Evolutionary conservation across 176 grass and related monocot genomes (phyloP), one percentile per base, ranked within the genome.

Genomic region (Themeda triandra): DNA sequence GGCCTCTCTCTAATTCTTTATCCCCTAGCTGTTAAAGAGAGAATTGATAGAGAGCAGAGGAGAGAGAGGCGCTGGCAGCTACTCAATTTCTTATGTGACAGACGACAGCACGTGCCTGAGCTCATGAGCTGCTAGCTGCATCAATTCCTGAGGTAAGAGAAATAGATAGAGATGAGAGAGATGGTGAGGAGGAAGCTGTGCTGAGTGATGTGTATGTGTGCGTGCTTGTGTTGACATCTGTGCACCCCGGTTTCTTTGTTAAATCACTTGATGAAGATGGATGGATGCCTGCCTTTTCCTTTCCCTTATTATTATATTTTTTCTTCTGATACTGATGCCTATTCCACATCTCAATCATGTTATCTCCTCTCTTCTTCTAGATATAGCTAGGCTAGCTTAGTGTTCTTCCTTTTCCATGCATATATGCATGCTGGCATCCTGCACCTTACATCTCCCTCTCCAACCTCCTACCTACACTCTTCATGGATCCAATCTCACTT

Each of bases 221-320:
- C 21, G 49, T 56, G 75, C 59, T 69, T 80, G 89, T 86, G 85
- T 84, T 91, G 89, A 91, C 89, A 87, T 91, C 40, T 87, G 81
- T 48, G 67, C 76, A 69, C 65, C 54, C 65, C 42, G 64, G 49
- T 1, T 89, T 89, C 79, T 93, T 92, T 85, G 89, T 95, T 98
- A 92, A 92, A 93, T 95, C 91, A 92, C 79, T 87, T 93, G 96
- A 98, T 92, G 89, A 98, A 93, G 96, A 95, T 95, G 93, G 78
- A 93, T 93, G 91, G 76, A 78, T 91, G 86, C 79, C 87, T 85
- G 71, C 84, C 69, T 80, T 84, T 86, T 79, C 62, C 63, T 25
- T 25, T 25, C n/a, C 21, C 6, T 79, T 85, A 48, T 82, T 89
- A 86, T 75, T 92, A 83, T 83, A 70, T 63, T 13, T 49, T 81